Evolutionary conservation across 495 filamentous ascomycete genomes (phyloP), one percentile per base, ranked within the genome.

Genomic region (Penicillium daleae): DNA sequence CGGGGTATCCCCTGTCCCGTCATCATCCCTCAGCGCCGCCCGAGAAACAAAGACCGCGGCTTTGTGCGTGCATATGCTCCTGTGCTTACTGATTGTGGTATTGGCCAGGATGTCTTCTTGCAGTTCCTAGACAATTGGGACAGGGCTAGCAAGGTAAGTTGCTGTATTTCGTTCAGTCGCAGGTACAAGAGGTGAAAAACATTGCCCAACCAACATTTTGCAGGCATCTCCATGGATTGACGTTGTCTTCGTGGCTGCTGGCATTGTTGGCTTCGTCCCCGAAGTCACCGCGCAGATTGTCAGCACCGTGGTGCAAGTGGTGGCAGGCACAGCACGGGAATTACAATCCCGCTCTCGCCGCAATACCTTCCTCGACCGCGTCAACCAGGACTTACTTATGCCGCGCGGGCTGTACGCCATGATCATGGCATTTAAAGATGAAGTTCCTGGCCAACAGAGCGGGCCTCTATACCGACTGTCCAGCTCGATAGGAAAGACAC

Each of bases 301-400:
- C 1, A 13, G 58, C 12, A 27, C 44, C 2, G 57, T 66, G 5
- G 61, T 64, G 4, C 58, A 57, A 35, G 40, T 61, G 6, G 49
- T 49, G 10, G 57, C 61, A 1, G 65, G 61, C 3, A 64, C 59
- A 19, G 65, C 61, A 13, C 39, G 48, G 17, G 61, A 67, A 40
- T 37, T 67, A 5, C 65, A 67, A 21, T 54, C 48, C 0, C 58
- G 65, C 8, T 48, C 44, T 32, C 61, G 65, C n/a, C 35, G 56
- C 7, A 67, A 64, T 26, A 67, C 48, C 3, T 67, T 62, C 44
- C 62, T 67, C 3, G 74, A 82, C 29, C 68, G 72, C 33, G 79
- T 84, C 69, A 88, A 88, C 66, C 67, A 85, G 9, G 74, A 82
- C n/a, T 71, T 86, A 21, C 86, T 87, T 73, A 73, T 72, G 42